Evolutionary conservation across 768 basidiomycete genomes (phyloP).

Genomic region (Pisolithus orientalis): DNA sequence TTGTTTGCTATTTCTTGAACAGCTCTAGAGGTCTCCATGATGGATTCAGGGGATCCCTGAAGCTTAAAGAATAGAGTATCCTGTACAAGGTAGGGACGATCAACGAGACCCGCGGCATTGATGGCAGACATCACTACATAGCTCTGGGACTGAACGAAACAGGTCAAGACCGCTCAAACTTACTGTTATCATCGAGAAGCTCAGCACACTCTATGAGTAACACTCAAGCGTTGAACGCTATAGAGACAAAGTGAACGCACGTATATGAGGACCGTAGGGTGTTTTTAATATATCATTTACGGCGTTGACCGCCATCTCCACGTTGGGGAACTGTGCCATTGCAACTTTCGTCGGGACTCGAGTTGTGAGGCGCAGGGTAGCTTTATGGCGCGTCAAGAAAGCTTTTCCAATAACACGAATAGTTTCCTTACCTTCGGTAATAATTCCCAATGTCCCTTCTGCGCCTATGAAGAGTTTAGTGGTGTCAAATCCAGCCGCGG

Average conservation of each 20-base stretch:
- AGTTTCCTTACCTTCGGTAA: constrained; percentile 62
- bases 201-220: constrained; percentile 71
- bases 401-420: not conserved
- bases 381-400: constrained; percentile 30
- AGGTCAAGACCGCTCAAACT: constrained; percentile 9
- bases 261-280: constrained; percentile 65
- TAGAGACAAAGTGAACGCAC: constrained; percentile 33
- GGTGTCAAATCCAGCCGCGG: constrained; percentile 80
- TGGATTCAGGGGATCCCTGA: constrained; percentile 62
- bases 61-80: constrained; percentile 92
- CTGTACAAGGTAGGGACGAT: constrained; percentile 55
- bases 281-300: constrained; percentile 76
- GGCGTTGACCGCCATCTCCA: constrained; percentile 70
- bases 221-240: not conserved
- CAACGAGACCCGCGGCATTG: constrained; percentile 57
- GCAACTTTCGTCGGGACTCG: constrained; percentile 79
- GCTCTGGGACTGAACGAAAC: not conserved
- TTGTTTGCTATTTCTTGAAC: constrained; percentile 58
- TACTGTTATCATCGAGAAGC: constrained; percentile 72
- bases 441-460: constrained; percentile 84
- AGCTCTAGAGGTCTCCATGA: constrained; percentile 50
- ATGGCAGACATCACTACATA: constrained; percentile 69
- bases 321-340: constrained; percentile 80
- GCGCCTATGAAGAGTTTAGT: constrained; percentile 89
- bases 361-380: constrained; percentile 78